Evolutionary conservation across 164 flowering plant genomes (phyloP).

Genomic region (Berberis thunbergii): DNA sequence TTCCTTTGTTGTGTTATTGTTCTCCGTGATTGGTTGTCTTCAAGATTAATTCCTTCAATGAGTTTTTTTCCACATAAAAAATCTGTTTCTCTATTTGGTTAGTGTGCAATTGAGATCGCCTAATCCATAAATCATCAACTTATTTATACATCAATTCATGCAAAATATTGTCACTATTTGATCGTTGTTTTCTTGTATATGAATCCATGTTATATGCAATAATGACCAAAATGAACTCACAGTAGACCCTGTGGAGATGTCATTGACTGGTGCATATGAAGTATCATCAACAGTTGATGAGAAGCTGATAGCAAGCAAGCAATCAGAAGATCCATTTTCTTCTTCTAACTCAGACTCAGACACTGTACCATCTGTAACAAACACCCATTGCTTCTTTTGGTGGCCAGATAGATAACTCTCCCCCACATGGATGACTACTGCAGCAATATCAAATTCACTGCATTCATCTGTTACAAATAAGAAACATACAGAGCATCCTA

Average conservation of each 20-base stretch:
- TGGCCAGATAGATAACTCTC: slow-evolving; percentile 44
- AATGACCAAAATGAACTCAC: slow-evolving; percentile 31
- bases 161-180: too few relatives aligned
- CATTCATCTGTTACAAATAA: slow-evolving; percentile 11
- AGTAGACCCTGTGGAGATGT: slow-evolving; percentile 56
- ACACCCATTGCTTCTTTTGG: slow-evolving; percentile 86
- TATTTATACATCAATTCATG: neutral
- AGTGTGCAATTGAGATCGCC: too few relatives aligned
- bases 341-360: slow-evolving; percentile 20
- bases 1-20: too few relatives aligned
- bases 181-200: neutral
- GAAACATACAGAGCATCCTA: neutral
- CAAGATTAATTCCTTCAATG: too few relatives aligned
- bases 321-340: slow-evolving; percentile 25
- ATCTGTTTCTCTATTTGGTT: too few relatives aligned
- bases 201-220: neutral
- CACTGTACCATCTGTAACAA: slow-evolving; percentile 69
- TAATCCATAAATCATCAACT: too few relatives aligned
- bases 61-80: too few relatives aligned
- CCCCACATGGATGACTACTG: slow-evolving; percentile 66
- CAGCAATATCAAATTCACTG: slow-evolving; percentile 94
- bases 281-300: slow-evolving; percentile 36
- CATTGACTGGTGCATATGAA: slow-evolving; percentile 43
- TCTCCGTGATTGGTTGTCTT: too few relatives aligned
- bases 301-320: slow-evolving; percentile 79